Conservation (phyloP, 768 basidiomycete genomes). For the Mycena filopes region DNA sequence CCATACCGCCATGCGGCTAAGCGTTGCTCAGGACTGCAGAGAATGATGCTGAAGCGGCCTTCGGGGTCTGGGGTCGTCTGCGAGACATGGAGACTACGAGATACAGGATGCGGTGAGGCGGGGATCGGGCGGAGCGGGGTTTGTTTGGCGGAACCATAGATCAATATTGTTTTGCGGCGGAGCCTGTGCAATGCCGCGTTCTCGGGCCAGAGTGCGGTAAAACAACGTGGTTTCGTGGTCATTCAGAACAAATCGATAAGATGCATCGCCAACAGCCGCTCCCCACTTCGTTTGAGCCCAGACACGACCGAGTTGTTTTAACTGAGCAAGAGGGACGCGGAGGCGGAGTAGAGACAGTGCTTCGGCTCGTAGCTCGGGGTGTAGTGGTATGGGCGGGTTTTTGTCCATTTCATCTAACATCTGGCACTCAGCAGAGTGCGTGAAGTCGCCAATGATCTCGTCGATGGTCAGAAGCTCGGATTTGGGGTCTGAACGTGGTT, state of each 20-base stretch:
- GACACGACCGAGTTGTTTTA: neutral
- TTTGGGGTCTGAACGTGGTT: too few relatives aligned
- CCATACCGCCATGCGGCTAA: slow-evolving; percentile 20
- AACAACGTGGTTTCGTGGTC: neutral
- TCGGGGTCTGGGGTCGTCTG: slow-evolving; percentile 7
- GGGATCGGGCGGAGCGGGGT: neutral
- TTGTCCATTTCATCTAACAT: too few relatives aligned
- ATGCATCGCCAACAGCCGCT: neutral
- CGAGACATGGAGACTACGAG: neutral
- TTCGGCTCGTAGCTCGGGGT: too few relatives aligned
- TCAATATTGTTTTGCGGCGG: neutral
- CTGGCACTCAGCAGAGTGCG: too few relatives aligned
- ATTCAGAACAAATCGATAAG: neutral
- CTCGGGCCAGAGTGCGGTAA: neutral
- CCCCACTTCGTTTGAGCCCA: neutral
- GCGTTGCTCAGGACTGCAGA: slow-evolving; percentile 10
- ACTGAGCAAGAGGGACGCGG: too few relatives aligned
- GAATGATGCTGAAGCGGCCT: slow-evolving; percentile 6
- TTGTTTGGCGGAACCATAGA: neutral
- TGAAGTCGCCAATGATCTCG: too few relatives aligned
- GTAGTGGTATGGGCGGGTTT: too few relatives aligned
- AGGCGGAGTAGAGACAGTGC: too few relatives aligned
- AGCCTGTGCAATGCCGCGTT: neutral
- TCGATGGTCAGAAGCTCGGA: too few relatives aligned
- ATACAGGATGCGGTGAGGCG: neutral